Conservation (phyloP, 495 filamentous ascomycete species). For the Penicillium paxilli region DNA sequence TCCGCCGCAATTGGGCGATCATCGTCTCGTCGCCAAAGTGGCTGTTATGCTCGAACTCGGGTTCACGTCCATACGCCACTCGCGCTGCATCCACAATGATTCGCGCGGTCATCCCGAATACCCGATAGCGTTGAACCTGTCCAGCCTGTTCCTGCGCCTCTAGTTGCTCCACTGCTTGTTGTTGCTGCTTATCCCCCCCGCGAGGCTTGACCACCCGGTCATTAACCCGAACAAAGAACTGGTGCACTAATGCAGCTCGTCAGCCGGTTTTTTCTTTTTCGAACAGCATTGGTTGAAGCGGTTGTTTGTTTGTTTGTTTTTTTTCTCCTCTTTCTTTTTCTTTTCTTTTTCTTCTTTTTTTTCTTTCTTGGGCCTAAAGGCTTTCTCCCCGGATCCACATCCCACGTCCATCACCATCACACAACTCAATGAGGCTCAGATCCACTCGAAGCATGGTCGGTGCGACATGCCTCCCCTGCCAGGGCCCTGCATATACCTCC, state of each 20-base stretch:
- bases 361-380: neutral
- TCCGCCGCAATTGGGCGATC: slow-evolving; percentile 59
- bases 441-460: slow-evolving; percentile 3
- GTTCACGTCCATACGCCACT: slow-evolving; percentile 75
- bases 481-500: neutral
- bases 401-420: neutral
- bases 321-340: neutral
- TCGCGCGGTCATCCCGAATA: slow-evolving; percentile 90
- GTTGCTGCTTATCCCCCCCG: neutral
- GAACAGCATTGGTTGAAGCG: no score
- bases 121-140: slow-evolving; percentile 61
- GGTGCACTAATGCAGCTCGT: slow-evolving; percentile 59
- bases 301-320: no score
- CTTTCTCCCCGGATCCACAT: neutral
- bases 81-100: slow-evolving; percentile 85
- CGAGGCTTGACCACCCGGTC: slow-evolving; percentile 56
- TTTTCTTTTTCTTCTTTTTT: neutral
- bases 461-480: slow-evolving; percentile 1
- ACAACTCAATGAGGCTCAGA: neutral
- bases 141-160: slow-evolving; percentile 42
- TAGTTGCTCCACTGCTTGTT: slow-evolving; percentile 35
- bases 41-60: slow-evolving; percentile 81
- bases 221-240: slow-evolving; percentile 74
- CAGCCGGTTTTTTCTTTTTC: neutral
- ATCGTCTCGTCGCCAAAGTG: slow-evolving; percentile 79